phyloP scores from a whole-genome alignment of 2,329 filamentous ascomycete genomes.

The Cladorrhinum sp. region DNA sequence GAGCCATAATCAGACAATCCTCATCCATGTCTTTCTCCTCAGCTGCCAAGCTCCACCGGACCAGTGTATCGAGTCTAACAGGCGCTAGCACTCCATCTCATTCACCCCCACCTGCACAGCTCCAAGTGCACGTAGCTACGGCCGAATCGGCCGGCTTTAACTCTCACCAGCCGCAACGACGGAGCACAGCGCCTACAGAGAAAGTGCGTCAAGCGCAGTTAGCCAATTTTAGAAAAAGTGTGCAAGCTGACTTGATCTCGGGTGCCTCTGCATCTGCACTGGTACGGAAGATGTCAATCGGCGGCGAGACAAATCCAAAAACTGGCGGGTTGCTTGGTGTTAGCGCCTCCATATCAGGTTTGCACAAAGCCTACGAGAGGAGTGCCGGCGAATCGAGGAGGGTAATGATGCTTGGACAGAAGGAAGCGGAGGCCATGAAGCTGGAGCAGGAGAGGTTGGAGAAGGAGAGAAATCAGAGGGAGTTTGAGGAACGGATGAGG shows the following conservation, averaged over 20 bases:
- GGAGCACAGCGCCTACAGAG: slow-evolving; percentile 37
- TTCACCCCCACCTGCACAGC: too few relatives aligned
- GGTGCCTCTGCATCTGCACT: slow-evolving; percentile 33
- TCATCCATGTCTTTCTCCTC: slow-evolving; percentile 27
- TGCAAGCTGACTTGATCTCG: slow-evolving; percentile 58
- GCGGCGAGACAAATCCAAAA: background rate
- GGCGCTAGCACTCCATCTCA: slow-evolving; percentile 5
- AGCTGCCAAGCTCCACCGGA: slow-evolving; percentile 12
- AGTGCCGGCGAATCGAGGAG: slow-evolving; percentile 36
- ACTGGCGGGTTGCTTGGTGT: background rate
- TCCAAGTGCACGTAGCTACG: slow-evolving; percentile 25
- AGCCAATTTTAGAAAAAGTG: slow-evolving; percentile 64
- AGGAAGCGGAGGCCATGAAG: slow-evolving; percentile 59
- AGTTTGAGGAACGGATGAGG: slow-evolving; percentile 73
- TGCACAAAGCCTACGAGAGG: background rate
- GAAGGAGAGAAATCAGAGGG: slow-evolving; percentile 57
- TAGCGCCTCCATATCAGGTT: slow-evolving; percentile 4
- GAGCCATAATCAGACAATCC: slow-evolving; percentile 56
- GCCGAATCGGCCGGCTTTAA: slow-evolving; percentile 44
- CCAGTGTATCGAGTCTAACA: background rate
- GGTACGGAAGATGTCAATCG: background rate
- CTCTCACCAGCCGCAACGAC: slow-evolving; percentile 54
- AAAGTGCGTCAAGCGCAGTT: slow-evolving; percentile 56
- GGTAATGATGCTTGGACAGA: slow-evolving; percentile 59
- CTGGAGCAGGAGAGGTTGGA: slow-evolving; percentile 57